Evolutionary conservation across 768 basidiomycete genomes (phyloP), one percentile per base, ranked within the genome.

Genomic region (Leccinum imitatum): DNA sequence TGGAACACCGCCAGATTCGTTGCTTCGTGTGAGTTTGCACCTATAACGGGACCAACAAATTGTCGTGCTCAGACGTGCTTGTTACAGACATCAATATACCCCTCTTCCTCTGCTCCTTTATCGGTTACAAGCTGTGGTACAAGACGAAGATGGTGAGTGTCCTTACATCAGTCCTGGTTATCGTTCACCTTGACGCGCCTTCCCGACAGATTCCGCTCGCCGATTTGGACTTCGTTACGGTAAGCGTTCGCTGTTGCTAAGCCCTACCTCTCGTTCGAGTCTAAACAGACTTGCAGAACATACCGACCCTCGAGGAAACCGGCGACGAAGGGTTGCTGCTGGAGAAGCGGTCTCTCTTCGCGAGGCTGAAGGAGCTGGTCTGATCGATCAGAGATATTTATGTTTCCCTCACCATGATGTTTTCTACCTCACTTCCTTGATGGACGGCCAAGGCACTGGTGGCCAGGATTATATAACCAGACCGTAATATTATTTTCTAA

Each of bases 161-260:
- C 41, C 9, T 13, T 27, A 30, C 15, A 14, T 6, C 4, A 5
- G 31, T 13, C 17, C 27, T 6, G 33, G 3, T 48, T 13, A 7
- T 39, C 3, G 14, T 55, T 56, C 31, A 23, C 15, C 21, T 46
- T 8, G 15, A 39, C 11, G 2, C 17, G 7, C 3, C 6, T 50
- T 52, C 37, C 6, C 39, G 17, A 17, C 27, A 69, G 68, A 6
- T 14, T 56, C 61, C 68, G 19, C 68, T 69, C 19, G 56, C 50
- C n/a, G 83, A 90, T 63, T 87, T 89, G 83, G 89, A 90, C 71
- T 87, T 90, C 60, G 81, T 84, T 60, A 87, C 87, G 37, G 86
- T 84, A 59, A 57, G 82, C 71, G 3, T 56, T 33, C 1, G 6
- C 25, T 23, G 3, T 7, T 14, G 30, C 47, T n/a, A 21, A 50